Evolutionary conservation across 345 rosid species (phyloP).

Genomic region (Citrus reticulata): DNA sequence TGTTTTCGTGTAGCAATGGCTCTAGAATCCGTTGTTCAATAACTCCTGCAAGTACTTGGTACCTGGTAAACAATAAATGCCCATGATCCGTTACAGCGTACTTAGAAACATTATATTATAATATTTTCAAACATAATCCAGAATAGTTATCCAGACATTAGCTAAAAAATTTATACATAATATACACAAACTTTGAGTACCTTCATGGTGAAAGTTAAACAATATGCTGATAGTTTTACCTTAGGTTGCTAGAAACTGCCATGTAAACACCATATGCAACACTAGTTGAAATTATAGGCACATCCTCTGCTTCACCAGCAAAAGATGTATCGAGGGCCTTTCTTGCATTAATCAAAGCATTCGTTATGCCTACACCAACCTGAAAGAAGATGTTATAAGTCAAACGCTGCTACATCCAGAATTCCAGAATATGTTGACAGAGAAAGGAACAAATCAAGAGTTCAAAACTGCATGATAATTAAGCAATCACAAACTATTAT

Average conservation of each 20-base stretch:
- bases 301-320: constrained; percentile 57
- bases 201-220: background rate
- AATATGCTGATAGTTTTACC: background rate
- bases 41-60: constrained; percentile 72
- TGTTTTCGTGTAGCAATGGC: constrained; percentile 58
- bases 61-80: constrained; percentile 34
- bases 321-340: constrained; percentile 56
- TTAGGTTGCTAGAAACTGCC: constrained; percentile 26
- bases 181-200: no score
- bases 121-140: background rate
- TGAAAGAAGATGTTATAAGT: constrained; percentile 8
- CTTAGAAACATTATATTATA: background rate
- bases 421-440: background rate
- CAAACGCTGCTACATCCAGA: background rate
- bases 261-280: constrained; percentile 65
- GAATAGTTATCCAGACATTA: background rate
- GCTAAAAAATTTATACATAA: background rate
- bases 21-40: constrained; percentile 68
- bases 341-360: constrained; percentile 49
- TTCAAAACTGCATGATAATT: background rate
- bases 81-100: background rate
- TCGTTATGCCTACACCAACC: constrained; percentile 61
- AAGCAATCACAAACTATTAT: background rate
- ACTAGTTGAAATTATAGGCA: constrained; percentile 64
- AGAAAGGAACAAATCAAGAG: background rate